Conservation (phyloP, 495 filamentous ascomycete genomes). For the Penicillium coprophilum region DNA sequence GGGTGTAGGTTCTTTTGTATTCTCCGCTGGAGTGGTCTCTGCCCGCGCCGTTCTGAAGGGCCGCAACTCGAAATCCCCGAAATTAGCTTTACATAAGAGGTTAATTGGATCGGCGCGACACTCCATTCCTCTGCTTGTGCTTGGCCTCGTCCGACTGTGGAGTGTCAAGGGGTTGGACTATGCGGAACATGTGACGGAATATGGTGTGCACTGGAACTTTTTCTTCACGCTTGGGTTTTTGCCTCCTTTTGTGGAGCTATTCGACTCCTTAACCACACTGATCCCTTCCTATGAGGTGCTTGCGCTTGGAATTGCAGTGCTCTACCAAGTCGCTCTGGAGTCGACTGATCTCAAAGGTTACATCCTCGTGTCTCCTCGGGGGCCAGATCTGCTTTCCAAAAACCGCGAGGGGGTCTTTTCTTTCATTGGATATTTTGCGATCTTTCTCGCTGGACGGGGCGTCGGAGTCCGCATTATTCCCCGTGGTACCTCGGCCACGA, state of each 20-base stretch:
- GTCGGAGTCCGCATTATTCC: conserved; percentile 77
- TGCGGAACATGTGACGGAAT: conserved; percentile 95
- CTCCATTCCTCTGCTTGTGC: conserved; percentile 75
- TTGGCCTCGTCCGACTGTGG: conserved; percentile 78
- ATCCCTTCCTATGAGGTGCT: conserved; percentile 74
- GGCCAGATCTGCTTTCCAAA: conserved; percentile 70
- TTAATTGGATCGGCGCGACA: conserved; percentile 67
- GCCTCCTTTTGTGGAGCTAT: conserved; percentile 85
- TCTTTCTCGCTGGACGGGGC: conserved; percentile 88
- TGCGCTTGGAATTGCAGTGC: conserved; percentile 58
- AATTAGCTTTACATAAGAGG: conserved; percentile 48
- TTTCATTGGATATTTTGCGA: conserved; percentile 89
- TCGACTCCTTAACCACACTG: conserved; percentile 58
- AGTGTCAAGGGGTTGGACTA: conserved; percentile 95
- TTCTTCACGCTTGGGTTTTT: conserved; percentile 94
- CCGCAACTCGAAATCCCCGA: conserved; percentile 42
- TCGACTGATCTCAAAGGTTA: conserved; percentile 75
- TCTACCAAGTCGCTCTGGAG: conserved; percentile 76
- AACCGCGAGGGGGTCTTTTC: conserved; percentile 94
- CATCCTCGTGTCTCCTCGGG: conserved; percentile 79
- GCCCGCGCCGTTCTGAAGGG: conserved; percentile 82
- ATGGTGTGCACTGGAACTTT: conserved; percentile 99
- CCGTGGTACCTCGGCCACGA: conserved; percentile 44
- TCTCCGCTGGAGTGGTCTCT: conserved; percentile 88
- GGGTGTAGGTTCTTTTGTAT: conserved; percentile 97